phyloP scores from a whole-genome alignment of 192 early-diverging fungal species.

The Coemansia sp. region DNA sequence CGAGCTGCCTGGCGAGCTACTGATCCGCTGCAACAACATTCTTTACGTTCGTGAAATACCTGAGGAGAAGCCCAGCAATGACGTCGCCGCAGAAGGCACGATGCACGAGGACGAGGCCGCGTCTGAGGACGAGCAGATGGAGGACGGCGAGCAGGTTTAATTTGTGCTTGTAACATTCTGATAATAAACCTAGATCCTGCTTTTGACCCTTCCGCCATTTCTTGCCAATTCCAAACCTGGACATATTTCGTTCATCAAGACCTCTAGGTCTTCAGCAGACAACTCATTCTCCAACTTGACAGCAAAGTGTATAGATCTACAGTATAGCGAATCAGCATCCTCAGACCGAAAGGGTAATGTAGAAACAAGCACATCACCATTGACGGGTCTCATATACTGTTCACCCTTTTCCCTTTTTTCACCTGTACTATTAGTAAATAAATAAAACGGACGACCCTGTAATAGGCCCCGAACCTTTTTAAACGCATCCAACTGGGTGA shows the following conservation, averaged over 20 bases:
- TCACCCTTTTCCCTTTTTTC: not conserved
- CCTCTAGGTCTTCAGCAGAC: not conserved
- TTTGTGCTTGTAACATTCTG: not conserved
- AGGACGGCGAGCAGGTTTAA: conserved; percentile 38
- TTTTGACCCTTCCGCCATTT: not conserved
- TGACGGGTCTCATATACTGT: not conserved
- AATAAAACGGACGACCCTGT: not conserved
- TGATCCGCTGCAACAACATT: conserved; percentile 91
- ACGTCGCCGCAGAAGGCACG: not conserved
- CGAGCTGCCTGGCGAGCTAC: conserved; percentile 81
- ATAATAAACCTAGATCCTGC: not conserved
- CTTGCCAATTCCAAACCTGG: not conserved
- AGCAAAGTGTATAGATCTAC: not conserved
- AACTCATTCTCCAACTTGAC: not conserved
- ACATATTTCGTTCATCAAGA: not conserved
- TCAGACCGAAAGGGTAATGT: not conserved
- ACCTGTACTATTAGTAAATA: not conserved
- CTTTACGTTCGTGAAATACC: conserved; percentile 71
- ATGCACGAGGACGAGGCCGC: not conserved
- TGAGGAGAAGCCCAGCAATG: conserved; percentile 32
- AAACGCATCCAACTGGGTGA: not conserved
- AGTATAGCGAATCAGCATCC: not conserved
- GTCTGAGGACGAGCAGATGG: conserved; percentile 51
- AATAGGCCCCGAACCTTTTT: not conserved
- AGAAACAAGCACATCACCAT: not conserved